These are phyloP conservation scores for Canavalia ensiformis DNA, from an alignment of 306 rosid species.

Conservation along the genomic window DNA sequence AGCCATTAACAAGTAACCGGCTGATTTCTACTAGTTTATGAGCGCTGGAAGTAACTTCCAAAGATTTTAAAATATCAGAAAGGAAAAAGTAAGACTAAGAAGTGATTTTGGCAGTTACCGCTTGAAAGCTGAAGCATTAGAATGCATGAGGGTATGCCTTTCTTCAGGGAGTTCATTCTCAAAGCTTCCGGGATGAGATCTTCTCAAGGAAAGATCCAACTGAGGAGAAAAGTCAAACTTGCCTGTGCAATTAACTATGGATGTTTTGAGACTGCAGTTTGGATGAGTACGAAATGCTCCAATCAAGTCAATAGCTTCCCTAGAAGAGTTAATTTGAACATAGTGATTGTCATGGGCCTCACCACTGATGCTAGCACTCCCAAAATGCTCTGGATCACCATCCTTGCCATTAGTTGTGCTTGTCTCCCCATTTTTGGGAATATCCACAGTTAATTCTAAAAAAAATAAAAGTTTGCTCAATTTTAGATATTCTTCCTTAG, in stretches of 20 bases:
- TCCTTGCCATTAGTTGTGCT: slow-evolving; percentile 57
- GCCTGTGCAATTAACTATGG: slow-evolving; percentile 63
- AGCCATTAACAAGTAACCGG: slow-evolving; percentile 26
- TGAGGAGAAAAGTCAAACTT: slow-evolving; percentile 67
- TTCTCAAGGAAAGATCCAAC: slow-evolving; percentile 88
- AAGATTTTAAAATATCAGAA: not conserved
- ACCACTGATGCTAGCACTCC: slow-evolving; percentile 52
- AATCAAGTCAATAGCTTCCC: slow-evolving; percentile 75
- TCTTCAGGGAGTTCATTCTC: slow-evolving; percentile 67
- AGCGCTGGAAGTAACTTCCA: not conserved
- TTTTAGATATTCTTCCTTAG: slow-evolving; percentile 47
- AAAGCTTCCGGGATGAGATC: slow-evolving; percentile 63
- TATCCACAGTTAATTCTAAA: slow-evolving; percentile 59
- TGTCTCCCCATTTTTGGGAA: slow-evolving; percentile 54
- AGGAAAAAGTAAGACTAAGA: slow-evolving; percentile 19
- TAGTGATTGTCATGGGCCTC: slow-evolving; percentile 70
- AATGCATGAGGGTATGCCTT: slow-evolving; percentile 71
- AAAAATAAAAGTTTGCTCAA: slow-evolving; percentile 29
- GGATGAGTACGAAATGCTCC: slow-evolving; percentile 65
- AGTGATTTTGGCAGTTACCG: slow-evolving; percentile 58
- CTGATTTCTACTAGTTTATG: slow-evolving; percentile 14
- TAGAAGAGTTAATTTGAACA: slow-evolving; percentile 62
- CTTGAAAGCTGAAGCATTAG: slow-evolving; percentile 88
- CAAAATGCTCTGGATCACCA: slow-evolving; percentile 54
- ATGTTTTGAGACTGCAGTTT: slow-evolving; percentile 53